Percentiles rank a stretch among this genome's conserved stretches.
These are phyloP conservation scores for Beauveria australis DNA, from an alignment of 2,329 filamentous ascomycete species.

Conservation along the genomic window DNA sequence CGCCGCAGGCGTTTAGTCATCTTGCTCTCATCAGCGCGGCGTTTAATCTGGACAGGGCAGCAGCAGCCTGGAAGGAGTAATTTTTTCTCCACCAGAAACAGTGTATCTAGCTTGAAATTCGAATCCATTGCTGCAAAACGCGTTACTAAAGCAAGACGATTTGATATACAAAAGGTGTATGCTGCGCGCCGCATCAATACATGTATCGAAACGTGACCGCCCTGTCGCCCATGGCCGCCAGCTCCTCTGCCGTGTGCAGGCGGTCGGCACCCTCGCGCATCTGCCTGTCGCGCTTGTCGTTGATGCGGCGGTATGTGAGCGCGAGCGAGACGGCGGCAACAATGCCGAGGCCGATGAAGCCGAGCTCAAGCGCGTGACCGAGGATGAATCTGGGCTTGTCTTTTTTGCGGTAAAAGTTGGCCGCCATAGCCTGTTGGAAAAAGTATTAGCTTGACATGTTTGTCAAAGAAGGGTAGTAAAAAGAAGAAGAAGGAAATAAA, in stretches of 20 bases:
- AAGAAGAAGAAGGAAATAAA: too few relatives aligned
- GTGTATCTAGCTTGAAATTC: not conserved
- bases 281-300: slow-evolving; percentile 16
- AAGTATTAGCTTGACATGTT: too few relatives aligned
- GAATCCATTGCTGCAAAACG: not conserved
- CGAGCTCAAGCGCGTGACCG: slow-evolving; percentile 37
- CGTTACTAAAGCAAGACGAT: not conserved
- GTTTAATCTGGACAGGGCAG: slow-evolving; percentile 54
- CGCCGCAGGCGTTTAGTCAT: slow-evolving; percentile 72
- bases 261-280: slow-evolving; percentile 15
- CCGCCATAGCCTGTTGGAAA: slow-evolving; percentile 45
- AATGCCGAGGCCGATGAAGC: slow-evolving; percentile 27
- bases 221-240: slow-evolving; percentile 21
- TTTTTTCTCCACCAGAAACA: not conserved
- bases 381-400: slow-evolving; percentile 37
- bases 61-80: not conserved
- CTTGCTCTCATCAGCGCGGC: slow-evolving; percentile 68
- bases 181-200: slow-evolving; percentile 1
- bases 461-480: too few relatives aligned
- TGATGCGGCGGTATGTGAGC: slow-evolving; percentile 13
- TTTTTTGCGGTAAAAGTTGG: slow-evolving; percentile 53
- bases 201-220: slow-evolving; percentile 15
- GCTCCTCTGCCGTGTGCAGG: slow-evolving; percentile 19
- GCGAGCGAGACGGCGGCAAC: slow-evolving; percentile 12
- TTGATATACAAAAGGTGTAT: not conserved